Conservation (phyloP, 306 rosid genomes). For the Fagus sylvatica region DNA sequence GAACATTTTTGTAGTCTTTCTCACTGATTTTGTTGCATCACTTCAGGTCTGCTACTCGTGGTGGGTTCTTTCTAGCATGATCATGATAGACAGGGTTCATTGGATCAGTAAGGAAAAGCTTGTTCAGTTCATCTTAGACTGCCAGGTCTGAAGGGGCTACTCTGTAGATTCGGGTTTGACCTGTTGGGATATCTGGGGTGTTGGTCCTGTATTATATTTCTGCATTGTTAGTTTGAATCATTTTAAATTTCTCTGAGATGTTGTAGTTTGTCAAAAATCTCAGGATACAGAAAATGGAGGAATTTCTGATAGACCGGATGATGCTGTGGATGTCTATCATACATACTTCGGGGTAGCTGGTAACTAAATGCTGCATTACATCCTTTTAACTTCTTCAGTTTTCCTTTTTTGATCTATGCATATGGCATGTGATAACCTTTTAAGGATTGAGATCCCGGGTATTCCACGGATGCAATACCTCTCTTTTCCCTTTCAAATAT, state of each 20-base stretch:
- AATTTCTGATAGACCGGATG: constrained; percentile 87
- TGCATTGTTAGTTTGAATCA: neutral
- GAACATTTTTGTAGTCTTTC: neutral
- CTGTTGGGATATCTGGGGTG: too few relatives aligned
- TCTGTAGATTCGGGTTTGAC: constrained; percentile 17
- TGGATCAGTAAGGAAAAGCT: constrained; percentile 85
- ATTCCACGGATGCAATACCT: too few relatives aligned
- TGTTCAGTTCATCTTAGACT: constrained; percentile 67
- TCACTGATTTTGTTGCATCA: constrained; percentile 12
- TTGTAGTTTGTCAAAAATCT: constrained; percentile 24
- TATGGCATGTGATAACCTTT: too few relatives aligned
- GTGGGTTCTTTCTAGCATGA: constrained; percentile 95
- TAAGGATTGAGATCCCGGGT: too few relatives aligned
- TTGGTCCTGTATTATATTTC: constrained; percentile 8
- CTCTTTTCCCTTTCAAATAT: too few relatives aligned
- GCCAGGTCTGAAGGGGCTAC: constrained; percentile 53
- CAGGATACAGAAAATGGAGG: constrained; percentile 87
- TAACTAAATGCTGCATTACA: constrained; percentile 24
- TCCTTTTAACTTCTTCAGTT: neutral
- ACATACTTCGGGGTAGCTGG: constrained; percentile 86
- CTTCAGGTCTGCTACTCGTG: constrained; percentile 83
- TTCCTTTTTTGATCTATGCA: neutral
- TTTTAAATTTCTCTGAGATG: constrained; percentile 24
- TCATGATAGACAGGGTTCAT: constrained; percentile 87
- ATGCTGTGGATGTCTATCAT: constrained; percentile 83